Base-by-base conservation (phyloP, 148 eudicot species). In the Cornus suecica region DNA sequence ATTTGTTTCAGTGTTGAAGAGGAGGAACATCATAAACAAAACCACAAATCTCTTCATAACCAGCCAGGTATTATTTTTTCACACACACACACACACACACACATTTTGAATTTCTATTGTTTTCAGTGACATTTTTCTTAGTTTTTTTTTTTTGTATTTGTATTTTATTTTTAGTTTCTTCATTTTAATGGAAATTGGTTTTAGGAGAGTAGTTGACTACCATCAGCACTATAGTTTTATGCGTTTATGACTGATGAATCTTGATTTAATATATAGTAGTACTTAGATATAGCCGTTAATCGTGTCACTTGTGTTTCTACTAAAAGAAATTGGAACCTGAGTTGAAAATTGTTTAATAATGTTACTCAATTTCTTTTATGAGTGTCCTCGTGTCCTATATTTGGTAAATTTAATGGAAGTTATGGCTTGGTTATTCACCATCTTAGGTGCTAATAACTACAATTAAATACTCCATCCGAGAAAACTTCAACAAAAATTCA, bases 1-100 rank as follows among this genome's bases (percentile, higher is more conserved):
- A 68, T 72, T 77, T 90, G 94, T 86, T 85, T 84, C 75, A 88
- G 90, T 84, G 74, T 83, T 48, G 80, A 81, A 71, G 88, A 68
- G 18, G 73, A 80, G 70, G 65, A 72, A 61, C 69, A 75, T 7
- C 73, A 76, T 11, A 68, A 73, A 41, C 73, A 41, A 41, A 37
- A 37, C 42, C 72, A 80, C 27, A 70, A 75, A 48, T 76, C 80
- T 68, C 80, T 77, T n/a, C 34, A 64, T 8, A 69, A 69, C 15
- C 60, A 32, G 34, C 58, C 56, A 60, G 83, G 86, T 83, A 72
- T 42, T 52, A 0, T 8, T 18, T 2, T 18, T 52, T 18, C 66
- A 71, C 66, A 31, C 0, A 23, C 26, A n/a, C 24, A 65, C 8
- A 28, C 25, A 1, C 20, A 2, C 41, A 62, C 22, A 1, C 5